Percentiles rank a stretch among this genome's conserved stretches.
These are phyloP conservation scores for Ensete glaucum DNA, from an alignment of 176 grass and related monocot genomes.

Conservation along the genomic window DNA sequence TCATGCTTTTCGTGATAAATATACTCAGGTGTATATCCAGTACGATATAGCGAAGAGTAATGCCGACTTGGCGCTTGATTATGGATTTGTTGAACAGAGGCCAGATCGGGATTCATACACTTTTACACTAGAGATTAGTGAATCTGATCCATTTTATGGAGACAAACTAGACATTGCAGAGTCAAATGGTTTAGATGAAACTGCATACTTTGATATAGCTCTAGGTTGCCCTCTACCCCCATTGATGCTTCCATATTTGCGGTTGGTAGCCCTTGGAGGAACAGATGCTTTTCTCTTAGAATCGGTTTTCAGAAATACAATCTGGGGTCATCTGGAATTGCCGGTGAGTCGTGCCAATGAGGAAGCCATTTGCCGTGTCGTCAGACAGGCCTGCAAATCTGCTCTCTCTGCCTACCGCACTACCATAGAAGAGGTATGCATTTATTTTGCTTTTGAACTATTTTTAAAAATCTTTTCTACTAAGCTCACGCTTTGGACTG, in stretches of 20 bases:
- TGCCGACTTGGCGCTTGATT: constrained; percentile 76
- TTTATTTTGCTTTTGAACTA: constrained; percentile 10
- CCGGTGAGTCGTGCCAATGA: constrained; percentile 80
- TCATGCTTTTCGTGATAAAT: constrained; percentile 11
- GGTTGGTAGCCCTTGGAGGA: constrained; percentile 76
- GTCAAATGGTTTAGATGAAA: constrained; percentile 65
- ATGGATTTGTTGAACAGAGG: constrained; percentile 70
- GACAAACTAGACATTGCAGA: constrained; percentile 94
- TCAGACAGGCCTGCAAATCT: constrained; percentile 75
- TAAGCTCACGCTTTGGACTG: not conserved
- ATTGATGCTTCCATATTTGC: constrained; percentile 68
- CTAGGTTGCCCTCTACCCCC: constrained; percentile 49
- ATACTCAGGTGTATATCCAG: constrained; percentile 65
- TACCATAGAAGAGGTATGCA: constrained; percentile 58
- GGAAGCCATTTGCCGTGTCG: constrained; percentile 72
- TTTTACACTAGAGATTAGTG: constrained; percentile 68
- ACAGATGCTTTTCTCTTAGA: constrained; percentile 91
- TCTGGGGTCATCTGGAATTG: constrained; percentile 91
- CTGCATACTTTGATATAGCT: constrained; percentile 73
- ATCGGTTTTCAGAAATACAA: constrained; percentile 74
- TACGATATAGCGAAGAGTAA: constrained; percentile 87
- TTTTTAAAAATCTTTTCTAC: not conserved
- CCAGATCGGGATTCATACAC: constrained; percentile 59
- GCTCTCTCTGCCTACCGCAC: constrained; percentile 62
- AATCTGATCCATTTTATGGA: constrained; percentile 86